These are phyloP conservation scores for Wickerhamiella siamensis DNA, from an alignment of 805 yeast species.

Conservation along the genomic window DNA sequence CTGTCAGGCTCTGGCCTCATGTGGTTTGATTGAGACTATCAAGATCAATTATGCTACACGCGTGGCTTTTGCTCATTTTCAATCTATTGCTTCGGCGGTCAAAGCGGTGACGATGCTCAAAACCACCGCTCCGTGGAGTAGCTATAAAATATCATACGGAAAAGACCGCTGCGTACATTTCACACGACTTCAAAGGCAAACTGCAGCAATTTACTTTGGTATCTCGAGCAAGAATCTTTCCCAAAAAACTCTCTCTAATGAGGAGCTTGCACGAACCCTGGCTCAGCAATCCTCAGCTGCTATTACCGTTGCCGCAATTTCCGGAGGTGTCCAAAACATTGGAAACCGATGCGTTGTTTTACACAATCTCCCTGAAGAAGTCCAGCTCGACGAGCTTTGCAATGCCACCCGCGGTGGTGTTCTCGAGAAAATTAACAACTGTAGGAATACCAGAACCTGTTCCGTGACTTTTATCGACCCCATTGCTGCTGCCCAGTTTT, in stretches of 20 bases:
- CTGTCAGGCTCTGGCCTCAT: slow-evolving; percentile 48
- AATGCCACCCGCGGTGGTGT: slow-evolving; percentile 93
- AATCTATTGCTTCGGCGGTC: slow-evolving; percentile 74
- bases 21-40: slow-evolving; percentile 74
- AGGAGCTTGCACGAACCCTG: slow-evolving; percentile 26
- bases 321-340: slow-evolving; percentile 82
- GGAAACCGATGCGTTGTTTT: slow-evolving; percentile 90
- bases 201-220: slow-evolving; percentile 90
- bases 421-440: slow-evolving; percentile 64
- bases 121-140: slow-evolving; percentile 49
- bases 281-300: slow-evolving; percentile 95
- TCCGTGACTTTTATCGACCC: slow-evolving; percentile 94
- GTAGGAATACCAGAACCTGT: slow-evolving; percentile 79
- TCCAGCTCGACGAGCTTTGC: slow-evolving; percentile 84
- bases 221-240: slow-evolving; percentile 21
- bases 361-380: slow-evolving; percentile 79
- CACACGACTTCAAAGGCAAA: slow-evolving; percentile 89
- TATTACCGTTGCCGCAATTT: slow-evolving; percentile 89
- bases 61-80: slow-evolving; percentile 66
- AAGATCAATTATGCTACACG: slow-evolving; percentile 73
- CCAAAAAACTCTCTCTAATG: slow-evolving; percentile 22
- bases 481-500: slow-evolving; percentile 93
- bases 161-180: slow-evolving; percentile 85
- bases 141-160: slow-evolving; percentile 75
- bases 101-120: slow-evolving; percentile 69